Conservation (phyloP, 2,329 filamentous ascomycete genomes). For the Claviceps sp. region DNA sequence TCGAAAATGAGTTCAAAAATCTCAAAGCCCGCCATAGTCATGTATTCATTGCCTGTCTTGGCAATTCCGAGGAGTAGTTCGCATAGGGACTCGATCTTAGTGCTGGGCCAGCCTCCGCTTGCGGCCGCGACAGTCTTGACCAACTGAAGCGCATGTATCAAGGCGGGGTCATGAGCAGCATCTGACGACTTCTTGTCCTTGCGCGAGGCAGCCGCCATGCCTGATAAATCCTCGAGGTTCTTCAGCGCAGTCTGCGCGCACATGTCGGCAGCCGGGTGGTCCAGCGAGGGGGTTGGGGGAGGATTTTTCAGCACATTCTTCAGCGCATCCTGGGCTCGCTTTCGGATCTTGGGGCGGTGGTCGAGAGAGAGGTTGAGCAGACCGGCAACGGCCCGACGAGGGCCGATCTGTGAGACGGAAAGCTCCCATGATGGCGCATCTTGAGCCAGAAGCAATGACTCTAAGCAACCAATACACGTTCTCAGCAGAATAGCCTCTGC, state of each 20-base stretch:
- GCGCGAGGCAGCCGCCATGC: conserved; percentile 45
- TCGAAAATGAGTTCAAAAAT: conserved; percentile 96
- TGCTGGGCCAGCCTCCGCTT: conserved; percentile 89
- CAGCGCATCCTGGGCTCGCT: conserved; percentile 81
- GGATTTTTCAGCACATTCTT: conserved; percentile 70
- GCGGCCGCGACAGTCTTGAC: conserved; percentile 80
- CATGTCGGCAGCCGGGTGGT: conserved; percentile 92
- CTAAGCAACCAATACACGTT: conserved; percentile 82
- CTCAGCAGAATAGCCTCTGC: conserved; percentile 78
- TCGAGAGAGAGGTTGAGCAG: conserved; percentile 77
- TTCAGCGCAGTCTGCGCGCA: conserved; percentile 83
- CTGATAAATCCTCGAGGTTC: conserved; percentile 61
- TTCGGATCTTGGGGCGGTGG: conserved; percentile 82
- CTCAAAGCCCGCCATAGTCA: conserved; percentile 92
- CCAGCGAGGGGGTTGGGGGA: conserved; percentile 80
- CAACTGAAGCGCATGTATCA: conserved; percentile 86
- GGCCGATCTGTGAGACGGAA: conserved; percentile 68
- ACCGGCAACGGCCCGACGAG: conserved; percentile 74
- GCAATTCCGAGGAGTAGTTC: conserved; percentile 82
- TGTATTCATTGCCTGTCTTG: conserved; percentile 80
- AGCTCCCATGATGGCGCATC: conserved; percentile 81
- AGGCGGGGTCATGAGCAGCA: conserved; percentile 58
- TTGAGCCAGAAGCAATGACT: conserved; percentile 82
- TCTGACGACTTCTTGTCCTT: conserved; percentile 50
- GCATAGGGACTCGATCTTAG: conserved; percentile 85